Conservation (phyloP, 1,284 basidiomycete species). For the Marasmius oreades region DNA sequence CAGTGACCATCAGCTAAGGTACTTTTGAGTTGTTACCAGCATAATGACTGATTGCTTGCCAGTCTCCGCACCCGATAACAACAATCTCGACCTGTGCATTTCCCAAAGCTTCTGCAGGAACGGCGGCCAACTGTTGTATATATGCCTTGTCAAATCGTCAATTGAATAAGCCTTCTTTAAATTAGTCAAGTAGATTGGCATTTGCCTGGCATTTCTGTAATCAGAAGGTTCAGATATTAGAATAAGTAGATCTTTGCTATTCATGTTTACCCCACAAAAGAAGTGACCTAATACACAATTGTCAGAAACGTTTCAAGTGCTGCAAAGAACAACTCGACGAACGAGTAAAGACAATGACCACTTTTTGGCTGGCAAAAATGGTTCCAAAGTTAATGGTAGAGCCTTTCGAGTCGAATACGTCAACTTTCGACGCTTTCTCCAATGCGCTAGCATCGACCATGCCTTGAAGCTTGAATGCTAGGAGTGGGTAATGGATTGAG, state of each 20-base stretch:
- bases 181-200: slow-evolving; percentile 3
- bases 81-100: slow-evolving; percentile 41
- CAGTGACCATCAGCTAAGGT: neutral
- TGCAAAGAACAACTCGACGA: slow-evolving; percentile 21
- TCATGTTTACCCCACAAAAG: slow-evolving; percentile 53
- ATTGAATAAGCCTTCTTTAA: neutral
- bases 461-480: neutral
- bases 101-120: slow-evolving; percentile 41
- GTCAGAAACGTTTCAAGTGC: slow-evolving; percentile 3
- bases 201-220: slow-evolving; percentile 41
- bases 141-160: slow-evolving; percentile 34
- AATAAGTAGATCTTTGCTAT: slow-evolving; percentile 3
- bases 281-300: slow-evolving; percentile 53
- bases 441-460: slow-evolving; percentile 25
- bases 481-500: neutral
- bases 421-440: slow-evolving; percentile 31
- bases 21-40: slow-evolving; percentile 30
- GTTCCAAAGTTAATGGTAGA: slow-evolving; percentile 45
- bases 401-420: slow-evolving; percentile 42
- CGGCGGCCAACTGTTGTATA: slow-evolving; percentile 43
- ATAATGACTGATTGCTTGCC: slow-evolving; percentile 51
- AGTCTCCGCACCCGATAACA: slow-evolving; percentile 64
- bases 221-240: slow-evolving; percentile 7
- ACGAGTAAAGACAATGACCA: slow-evolving; percentile 67
- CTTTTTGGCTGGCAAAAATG: slow-evolving; percentile 45